A percentile compares a stretch with the other conserved stretches of the same genome.
Evolutionary conservation across 2,329 filamentous ascomycete species (phyloP).

Genomic region (Botrytis elliptica): DNA sequence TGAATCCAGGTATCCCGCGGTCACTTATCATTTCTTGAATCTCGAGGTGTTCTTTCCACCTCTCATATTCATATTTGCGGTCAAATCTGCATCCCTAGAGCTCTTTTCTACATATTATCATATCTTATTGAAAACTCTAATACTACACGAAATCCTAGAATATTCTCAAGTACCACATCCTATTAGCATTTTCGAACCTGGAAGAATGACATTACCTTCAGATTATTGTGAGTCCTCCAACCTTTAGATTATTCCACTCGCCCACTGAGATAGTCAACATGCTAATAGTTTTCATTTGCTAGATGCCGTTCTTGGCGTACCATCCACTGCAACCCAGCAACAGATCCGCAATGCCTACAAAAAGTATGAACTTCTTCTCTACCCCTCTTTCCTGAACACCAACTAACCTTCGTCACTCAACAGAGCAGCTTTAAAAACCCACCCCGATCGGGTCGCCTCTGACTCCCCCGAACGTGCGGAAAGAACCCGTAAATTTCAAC

Average conservation of each 20-base stretch:
- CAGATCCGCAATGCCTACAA: conserved; percentile 96
- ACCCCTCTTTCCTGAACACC: not conserved
- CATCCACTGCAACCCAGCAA: conserved; percentile 71
- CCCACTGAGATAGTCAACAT: not conserved
- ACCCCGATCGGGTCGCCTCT: conserved; percentile 84
- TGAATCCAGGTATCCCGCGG: not conserved
- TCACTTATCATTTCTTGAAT: conserved; percentile 4
- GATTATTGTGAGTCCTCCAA: conserved; percentile 44
- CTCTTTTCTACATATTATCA: not conserved
- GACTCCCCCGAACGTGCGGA: conserved; percentile 78
- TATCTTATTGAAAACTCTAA: not conserved
- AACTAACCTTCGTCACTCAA: not conserved
- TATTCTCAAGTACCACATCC: not conserved
- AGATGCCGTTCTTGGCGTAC: conserved; percentile 74
- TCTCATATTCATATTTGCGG: not conserved
- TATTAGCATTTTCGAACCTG: not conserved
- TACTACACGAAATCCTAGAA: not conserved
- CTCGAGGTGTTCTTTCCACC: conserved; percentile 17
- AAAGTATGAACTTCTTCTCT: conserved; percentile 49
- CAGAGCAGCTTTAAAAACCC: conserved; percentile 84
- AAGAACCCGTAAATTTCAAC: conserved; percentile 86
- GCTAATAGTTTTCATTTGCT: conserved; percentile 16
- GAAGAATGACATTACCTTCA: conserved; percentile 23
- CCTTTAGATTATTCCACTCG: not conserved
- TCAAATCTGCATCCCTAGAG: not conserved